Evolutionary conservation across 1,284 basidiomycete species (phyloP), one percentile per base, ranked within the genome.

Genomic region (Butyriboletus appendiculatus): DNA sequence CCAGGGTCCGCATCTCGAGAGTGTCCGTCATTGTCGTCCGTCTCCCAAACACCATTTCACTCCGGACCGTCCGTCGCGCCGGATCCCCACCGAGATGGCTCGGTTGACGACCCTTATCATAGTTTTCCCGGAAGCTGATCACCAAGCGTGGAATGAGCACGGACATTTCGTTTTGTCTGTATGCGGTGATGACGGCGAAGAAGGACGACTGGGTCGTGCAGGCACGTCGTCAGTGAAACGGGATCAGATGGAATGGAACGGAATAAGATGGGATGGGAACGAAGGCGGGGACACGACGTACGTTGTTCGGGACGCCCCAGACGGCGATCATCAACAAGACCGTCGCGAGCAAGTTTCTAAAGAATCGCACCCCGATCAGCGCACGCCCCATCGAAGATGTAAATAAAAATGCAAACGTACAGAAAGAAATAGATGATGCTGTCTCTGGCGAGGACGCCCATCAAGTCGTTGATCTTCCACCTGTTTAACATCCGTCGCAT

Each of bases 381-480:
- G 11, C 20, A 16, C 7, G 34, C 30, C 9, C 15, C 1, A 12
- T 12, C 5, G 24, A 38, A 15, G 10, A 1, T 6, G 16, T 9
- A 24, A 16, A 11, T 2, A 10, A 10, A n/a, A n/a, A 18, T 3
- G 7, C 14, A 15, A 18, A 24, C 64, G 35, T 30, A 66, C 64
- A 64, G 30, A n/a, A 52, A 53, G 48, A 53, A 62, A 9, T 57
- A 65, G 41, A 64, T 8, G 22, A 60, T 62, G 42, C 53, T 64
- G 34, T 66, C 64, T 28, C 43, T 35, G 30, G 47, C 50, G 37
- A 64, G 59, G 30, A 59, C 41, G 33, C 44, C 35, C 61, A 63
- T 62, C 26, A 64, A 26, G 12, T 56, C 62, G 39, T 42, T 48
- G 8, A 53, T 32, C 12, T 20, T 54, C 59, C 62, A 64, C n/a